Conservation (phyloP, 2,329 filamentous ascomycete genomes). For the Ustulina deusta region DNA sequence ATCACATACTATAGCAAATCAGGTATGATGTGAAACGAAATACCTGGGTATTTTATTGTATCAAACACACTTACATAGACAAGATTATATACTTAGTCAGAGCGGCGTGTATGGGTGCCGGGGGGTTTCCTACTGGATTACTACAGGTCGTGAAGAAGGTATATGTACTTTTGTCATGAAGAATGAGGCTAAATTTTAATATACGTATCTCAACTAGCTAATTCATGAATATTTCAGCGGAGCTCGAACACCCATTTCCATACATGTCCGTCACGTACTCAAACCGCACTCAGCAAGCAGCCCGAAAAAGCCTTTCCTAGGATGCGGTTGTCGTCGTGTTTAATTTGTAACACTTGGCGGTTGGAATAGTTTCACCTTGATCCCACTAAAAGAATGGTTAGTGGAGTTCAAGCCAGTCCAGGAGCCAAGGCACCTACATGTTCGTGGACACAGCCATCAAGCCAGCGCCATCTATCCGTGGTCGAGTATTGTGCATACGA, state of each 20-base stretch:
- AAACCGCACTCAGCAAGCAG: neutral
- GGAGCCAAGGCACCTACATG: slow-evolving; percentile 50
- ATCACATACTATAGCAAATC: too few relatives aligned
- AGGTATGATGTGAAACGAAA: too few relatives aligned
- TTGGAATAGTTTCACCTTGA: slow-evolving; percentile 50
- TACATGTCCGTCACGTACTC: neutral
- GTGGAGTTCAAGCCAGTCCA: neutral
- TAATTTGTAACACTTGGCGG: slow-evolving; percentile 47
- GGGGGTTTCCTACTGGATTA: too few relatives aligned
- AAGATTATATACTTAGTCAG: too few relatives aligned
- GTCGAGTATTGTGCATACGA: slow-evolving; percentile 55
- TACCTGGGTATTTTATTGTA: too few relatives aligned
- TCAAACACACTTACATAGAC: too few relatives aligned
- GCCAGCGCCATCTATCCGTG: slow-evolving; percentile 56
- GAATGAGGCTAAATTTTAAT: too few relatives aligned
- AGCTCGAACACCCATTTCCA: neutral
- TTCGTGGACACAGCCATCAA: slow-evolving; percentile 56
- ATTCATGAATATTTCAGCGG: too few relatives aligned
- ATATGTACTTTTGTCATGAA: too few relatives aligned
- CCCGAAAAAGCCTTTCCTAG: neutral
- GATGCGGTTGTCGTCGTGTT: slow-evolving; percentile 31
- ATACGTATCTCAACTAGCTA: too few relatives aligned
- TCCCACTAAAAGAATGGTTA: slow-evolving; percentile 51
- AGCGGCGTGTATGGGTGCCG: too few relatives aligned
- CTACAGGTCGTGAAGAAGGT: too few relatives aligned